Percentiles rank a stretch among this genome's conserved stretches.
phyloP scores from a whole-genome alignment of 176 grass and related monocot species.

The Pontederia crassipes region DNA sequence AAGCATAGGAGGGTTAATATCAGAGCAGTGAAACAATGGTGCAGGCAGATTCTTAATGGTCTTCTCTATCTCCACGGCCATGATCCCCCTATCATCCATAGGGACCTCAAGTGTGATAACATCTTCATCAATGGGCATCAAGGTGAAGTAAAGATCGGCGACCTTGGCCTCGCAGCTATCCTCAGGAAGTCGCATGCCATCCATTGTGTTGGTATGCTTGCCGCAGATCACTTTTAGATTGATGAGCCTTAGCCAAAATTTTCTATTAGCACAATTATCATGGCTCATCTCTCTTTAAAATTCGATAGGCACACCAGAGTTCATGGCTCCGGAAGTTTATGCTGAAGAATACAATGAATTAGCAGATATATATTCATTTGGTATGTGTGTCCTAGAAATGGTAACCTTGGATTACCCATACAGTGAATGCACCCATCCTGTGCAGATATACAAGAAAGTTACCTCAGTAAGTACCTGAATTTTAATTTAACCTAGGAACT shows the following conservation, averaged over 20 bases:
- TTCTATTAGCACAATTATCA: not conserved
- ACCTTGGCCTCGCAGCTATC: constrained; percentile 27
- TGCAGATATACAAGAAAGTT: constrained; percentile 32
- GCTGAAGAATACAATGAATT: constrained; percentile 32
- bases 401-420: constrained; percentile 29
- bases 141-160: constrained; percentile 29
- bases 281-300: not conserved
- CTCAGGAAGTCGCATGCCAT: constrained; percentile 18
- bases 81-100: constrained; percentile 28
- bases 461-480: constrained; percentile 11
- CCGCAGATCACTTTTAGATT: not conserved
- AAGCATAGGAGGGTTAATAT: constrained; percentile 27
- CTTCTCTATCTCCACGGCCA: constrained; percentile 26
- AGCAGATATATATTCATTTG: constrained; percentile 31
- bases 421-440: constrained; percentile 26
- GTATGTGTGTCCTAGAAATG: constrained; percentile 32
- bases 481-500: constrained; percentile 6
- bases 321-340: constrained; percentile 29
- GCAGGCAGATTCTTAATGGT: constrained; percentile 24
- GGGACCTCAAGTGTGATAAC: constrained; percentile 33
- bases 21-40: constrained; percentile 28
- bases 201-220: constrained; percentile 14
- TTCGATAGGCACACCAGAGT: constrained; percentile 25
- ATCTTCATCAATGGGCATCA: constrained; percentile 28
- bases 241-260: not conserved